Conservation (phyloP, 768 basidiomycete genomes). For the Russula sp. region DNA sequence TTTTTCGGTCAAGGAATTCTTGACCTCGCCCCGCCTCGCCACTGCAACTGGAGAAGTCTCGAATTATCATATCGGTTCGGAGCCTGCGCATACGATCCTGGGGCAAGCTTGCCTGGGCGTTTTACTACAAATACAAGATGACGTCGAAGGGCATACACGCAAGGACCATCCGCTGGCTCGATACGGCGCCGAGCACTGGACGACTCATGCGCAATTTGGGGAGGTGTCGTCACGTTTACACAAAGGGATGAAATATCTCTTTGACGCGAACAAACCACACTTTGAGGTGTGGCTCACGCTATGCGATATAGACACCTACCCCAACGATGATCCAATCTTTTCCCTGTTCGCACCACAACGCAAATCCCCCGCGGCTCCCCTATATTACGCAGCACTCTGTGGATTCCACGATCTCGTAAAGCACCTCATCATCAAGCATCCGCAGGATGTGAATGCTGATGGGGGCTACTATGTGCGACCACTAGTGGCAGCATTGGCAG, state of each 20-base stretch:
- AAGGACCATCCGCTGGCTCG: too few relatives aligned
- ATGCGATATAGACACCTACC: background rate
- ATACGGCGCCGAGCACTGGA: background rate
- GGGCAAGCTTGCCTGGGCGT: background rate
- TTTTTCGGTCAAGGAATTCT: background rate
- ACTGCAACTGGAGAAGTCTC: background rate
- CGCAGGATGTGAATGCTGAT: background rate
- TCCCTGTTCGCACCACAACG: accelerated
- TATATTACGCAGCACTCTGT: background rate
- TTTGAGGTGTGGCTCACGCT: background rate
- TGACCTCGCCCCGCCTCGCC: background rate
- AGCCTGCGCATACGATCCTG: background rate
- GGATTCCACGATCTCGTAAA: background rate
- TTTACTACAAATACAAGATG: background rate
- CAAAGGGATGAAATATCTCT: background rate
- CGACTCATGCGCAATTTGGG: background rate
- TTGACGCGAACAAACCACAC: background rate
- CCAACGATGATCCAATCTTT: background rate
- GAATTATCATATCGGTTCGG: background rate
- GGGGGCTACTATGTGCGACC: background rate
- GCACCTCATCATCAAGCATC: background rate
- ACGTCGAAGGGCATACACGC: background rate
- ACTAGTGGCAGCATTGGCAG: background rate
- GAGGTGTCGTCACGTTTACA: background rate
- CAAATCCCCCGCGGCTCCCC: background rate